Evolutionary conservation across 2,329 filamentous ascomycete species (phyloP).

Genomic region (Pseudogymnoascus verrucosus): DNA sequence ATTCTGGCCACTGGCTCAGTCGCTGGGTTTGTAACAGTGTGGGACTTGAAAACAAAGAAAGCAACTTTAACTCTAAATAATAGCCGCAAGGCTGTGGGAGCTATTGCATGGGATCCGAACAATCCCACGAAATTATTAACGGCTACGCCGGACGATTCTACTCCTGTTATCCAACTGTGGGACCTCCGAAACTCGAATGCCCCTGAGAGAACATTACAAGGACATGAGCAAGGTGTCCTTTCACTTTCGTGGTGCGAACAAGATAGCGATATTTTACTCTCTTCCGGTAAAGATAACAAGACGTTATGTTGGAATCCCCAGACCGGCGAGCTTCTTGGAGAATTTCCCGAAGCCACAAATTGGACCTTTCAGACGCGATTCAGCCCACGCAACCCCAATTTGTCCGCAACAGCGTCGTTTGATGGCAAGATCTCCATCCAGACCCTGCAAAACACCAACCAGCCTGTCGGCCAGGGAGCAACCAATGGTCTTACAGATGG

Average conservation of each 20-base stretch:
- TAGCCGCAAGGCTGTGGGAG: constrained; percentile 86
- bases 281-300: constrained; percentile 92
- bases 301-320: constrained; percentile 96
- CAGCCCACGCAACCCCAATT: constrained; percentile 84
- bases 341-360: constrained; percentile 96
- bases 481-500: constrained; percentile 69
- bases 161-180: constrained; percentile 86
- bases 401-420: constrained; percentile 92
- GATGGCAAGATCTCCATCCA: constrained; percentile 94
- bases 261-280: constrained; percentile 80
- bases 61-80: constrained; percentile 92
- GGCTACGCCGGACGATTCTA: constrained; percentile 79
- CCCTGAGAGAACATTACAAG: constrained; percentile 77
- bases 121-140: constrained; percentile 92
- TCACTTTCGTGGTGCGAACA: constrained; percentile 94
- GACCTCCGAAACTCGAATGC: constrained; percentile 94
- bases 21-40: constrained; percentile 93
- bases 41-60: constrained; percentile 98
- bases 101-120: constrained; percentile 95
- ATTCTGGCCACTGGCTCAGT: constrained; percentile 91
- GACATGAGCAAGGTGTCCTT: constrained; percentile 89
- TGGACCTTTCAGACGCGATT: constrained; percentile 97
- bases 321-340: constrained; percentile 77
- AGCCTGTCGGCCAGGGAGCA: constrained; percentile 58
- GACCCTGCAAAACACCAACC: constrained; percentile 88